Percentiles rank a stretch among this genome's conserved stretches.
phyloP scores from a whole-genome alignment of 2,329 filamentous ascomycete genomes.

The Nakataea oryzae region DNA sequence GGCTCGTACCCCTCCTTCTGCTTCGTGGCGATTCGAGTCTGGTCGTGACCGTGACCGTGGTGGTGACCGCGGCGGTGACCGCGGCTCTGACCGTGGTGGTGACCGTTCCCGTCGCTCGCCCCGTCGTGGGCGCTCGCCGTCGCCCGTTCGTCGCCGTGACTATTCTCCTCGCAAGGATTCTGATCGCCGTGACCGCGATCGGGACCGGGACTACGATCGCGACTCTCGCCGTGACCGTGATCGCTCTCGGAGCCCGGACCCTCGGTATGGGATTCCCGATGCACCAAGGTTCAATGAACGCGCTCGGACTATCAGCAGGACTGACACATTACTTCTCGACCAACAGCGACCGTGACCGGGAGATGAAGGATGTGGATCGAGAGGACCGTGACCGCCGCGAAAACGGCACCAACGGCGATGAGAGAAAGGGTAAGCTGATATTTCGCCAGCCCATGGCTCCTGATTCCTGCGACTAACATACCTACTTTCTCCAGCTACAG shows the following conservation, averaged over 20 bases:
- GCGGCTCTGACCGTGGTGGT: background rate
- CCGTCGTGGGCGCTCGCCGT: constrained; percentile 57
- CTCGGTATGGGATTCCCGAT: constrained; percentile 29
- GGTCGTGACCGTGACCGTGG: constrained; percentile 55
- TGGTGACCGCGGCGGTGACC: constrained; percentile 28
- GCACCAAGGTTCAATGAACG: too few relatives aligned
- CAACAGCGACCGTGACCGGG: constrained; percentile 39
- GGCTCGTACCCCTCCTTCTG: constrained; percentile 95
- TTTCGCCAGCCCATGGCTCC: background rate
- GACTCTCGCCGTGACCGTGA: constrained; percentile 59
- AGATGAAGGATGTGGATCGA: constrained; percentile 49
- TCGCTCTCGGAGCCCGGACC: constrained; percentile 62
- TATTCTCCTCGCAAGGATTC: constrained; percentile 77
- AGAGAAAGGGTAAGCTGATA: constrained; percentile 66
- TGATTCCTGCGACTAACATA: background rate
- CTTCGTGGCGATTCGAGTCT: constrained; percentile 96
- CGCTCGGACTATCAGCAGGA: background rate
- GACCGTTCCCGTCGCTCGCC: constrained; percentile 40
- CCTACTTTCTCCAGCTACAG: constrained; percentile 6
- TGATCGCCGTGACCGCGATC: constrained; percentile 69
- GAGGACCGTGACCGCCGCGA: constrained; percentile 68
- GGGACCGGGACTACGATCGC: constrained; percentile 60
- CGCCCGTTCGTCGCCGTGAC: constrained; percentile 70
- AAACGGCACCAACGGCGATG: constrained; percentile 72
- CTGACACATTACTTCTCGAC: background rate